Evolutionary conservation across 129 eudicot species (phyloP), one percentile per base, ranked within the genome.

Genomic region (Cynara cardunculus): DNA sequence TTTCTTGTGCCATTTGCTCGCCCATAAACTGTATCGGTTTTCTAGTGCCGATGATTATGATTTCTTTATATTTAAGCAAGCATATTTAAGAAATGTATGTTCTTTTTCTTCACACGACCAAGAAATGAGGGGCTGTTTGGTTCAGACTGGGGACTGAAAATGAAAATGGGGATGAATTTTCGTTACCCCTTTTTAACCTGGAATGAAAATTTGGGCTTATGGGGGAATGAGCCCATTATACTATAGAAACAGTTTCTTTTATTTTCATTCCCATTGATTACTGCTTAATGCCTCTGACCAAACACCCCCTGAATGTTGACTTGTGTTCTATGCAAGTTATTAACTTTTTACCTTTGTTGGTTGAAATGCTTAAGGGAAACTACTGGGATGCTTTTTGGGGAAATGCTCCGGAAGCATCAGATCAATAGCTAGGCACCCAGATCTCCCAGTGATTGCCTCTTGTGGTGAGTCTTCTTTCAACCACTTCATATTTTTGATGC

Each of bases 341-440:
- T 25, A 53, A 74, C 0, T 25, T 67, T 81, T 75, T 18, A 62
- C 2, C n/a, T 16, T 39, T 72, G 24, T 67, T 73, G 25, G 69
- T 77, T 77, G 62, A 82, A 64, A 72, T 69, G 68, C 13, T 85
- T 21, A 69, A 96, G 98, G 99, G 49, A 92, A 93, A 86, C 83
- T 96, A 49, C 73, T 93, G 71, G 99, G 99, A 28, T 89, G 92
- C 88, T 96, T 96, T 77, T 70, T 91, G 84, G 99, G 99, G 70
- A 96, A 96, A 85, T 93, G 99, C 84, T 84, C 97, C 9, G 99
- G 99, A 79, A 96, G 99, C 81, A 96, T 96, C 79, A 93, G 97
- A 87, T 91, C 98, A 25, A 88, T 96, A 80, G 91, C 87, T 53
- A 84, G 96, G 83, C 99, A 96, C 78, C 93, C 97, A 1, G 83